These are phyloP conservation scores for Blastomyces silverae DNA, from an alignment of 2,329 filamentous ascomycete species.

Conservation along the genomic window DNA sequence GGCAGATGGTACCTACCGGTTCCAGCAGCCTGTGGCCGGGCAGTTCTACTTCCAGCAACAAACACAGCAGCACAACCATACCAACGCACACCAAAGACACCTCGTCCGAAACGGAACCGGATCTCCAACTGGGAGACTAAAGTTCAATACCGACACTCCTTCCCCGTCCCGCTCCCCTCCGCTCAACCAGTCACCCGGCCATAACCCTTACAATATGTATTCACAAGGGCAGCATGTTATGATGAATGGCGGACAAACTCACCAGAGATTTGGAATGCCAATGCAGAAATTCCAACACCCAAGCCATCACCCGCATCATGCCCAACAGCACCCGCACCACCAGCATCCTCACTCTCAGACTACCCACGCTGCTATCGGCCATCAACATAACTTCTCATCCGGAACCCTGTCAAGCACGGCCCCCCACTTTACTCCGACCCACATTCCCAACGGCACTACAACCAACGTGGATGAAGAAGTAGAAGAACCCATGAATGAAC, in stretches of 20 bases:
- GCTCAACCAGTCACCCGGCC: constrained; percentile 37
- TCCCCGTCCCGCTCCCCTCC: constrained; percentile 45
- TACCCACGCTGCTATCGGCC: constrained; percentile 37
- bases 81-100: constrained; percentile 40
- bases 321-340: constrained; percentile 39
- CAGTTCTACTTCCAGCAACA: constrained; percentile 42
- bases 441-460: constrained; percentile 55
- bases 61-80: constrained; percentile 30
- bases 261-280: constrained; percentile 46
- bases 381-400: constrained; percentile 47
- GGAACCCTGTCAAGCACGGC: constrained; percentile 42
- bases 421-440: constrained; percentile 54
- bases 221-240: constrained; percentile 45
- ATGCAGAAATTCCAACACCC: constrained; percentile 45
- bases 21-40: constrained; percentile 49
- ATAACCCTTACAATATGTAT: constrained; percentile 45
- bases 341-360: constrained; percentile 38
- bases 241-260: constrained; percentile 46
- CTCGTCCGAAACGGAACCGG: constrained; percentile 42
- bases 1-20: constrained; percentile 51
- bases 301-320: constrained; percentile 41
- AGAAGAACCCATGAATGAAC: constrained; percentile 56
- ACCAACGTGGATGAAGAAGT: constrained; percentile 50
- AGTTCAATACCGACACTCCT: constrained; percentile 43
- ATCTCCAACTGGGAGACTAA: constrained; percentile 42